Evolutionary conservation across 2,329 filamentous ascomycete species (phyloP), one percentile per base, ranked within the genome.

Genomic region (Diaporthe vexans): DNA sequence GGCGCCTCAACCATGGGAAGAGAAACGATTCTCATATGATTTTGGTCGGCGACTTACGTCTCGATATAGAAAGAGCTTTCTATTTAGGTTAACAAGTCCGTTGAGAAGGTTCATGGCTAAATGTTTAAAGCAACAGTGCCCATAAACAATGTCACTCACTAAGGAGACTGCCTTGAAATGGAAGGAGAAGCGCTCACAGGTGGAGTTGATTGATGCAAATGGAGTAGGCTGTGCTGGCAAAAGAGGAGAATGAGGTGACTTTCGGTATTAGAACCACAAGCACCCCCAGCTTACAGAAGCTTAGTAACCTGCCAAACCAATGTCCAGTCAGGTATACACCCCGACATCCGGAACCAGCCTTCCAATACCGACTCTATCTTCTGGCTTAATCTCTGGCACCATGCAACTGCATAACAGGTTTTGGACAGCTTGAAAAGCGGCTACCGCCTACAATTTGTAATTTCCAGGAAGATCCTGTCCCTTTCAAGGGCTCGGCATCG

Each of bases 401-500:
- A 40, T 59, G 29, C 54, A 57, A 21, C 54, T 15, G 26, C 26
- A 29, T 21, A 57, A 40, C 35, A 43, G 35, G 35, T 40, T 24
- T 43, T 40, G 0, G 43, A 21, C n/a, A 46, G 10, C 19, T 58
- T 58, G 33, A n/a, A 8, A 58, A n/a, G 40, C 33, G 11, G 56
- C 56, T n/a, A 37, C 56, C 24, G n/a, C 33, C 3, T 58, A 24
- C 56, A 24, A 37, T 58, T 58, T 40, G 56, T 37, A 57, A 57
- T 57, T 21, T 13, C 33, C 33, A 37, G 56, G 33, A 58, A 58
- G 56, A 58, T 58, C 56, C 56, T 58, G 56, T 58, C 29, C 56
- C 9, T 58, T 58, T 58, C 56, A 58, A 33, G 29, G 56, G 56
- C 56, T 24, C 3, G n/a, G 58, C 37, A 24, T 40, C 9, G 40